Conservation (phyloP, 2,329 filamentous ascomycete genomes). For the Botryotinia convoluta region DNA sequence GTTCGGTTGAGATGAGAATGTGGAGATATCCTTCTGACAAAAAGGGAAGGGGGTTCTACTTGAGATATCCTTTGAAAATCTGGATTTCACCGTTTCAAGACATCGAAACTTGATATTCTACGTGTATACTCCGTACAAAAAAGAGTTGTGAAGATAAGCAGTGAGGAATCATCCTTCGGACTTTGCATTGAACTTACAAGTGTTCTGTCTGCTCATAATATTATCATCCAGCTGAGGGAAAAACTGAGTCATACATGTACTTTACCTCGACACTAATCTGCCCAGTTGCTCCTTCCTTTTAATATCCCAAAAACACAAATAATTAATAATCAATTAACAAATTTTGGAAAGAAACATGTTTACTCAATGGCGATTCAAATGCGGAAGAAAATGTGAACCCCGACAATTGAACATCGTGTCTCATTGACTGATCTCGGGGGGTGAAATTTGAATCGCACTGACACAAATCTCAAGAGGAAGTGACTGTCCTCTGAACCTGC, state of each 20-base stretch:
- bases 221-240: background rate
- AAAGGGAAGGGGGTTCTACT: background rate
- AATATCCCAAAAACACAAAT: background rate
- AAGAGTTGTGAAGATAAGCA: background rate
- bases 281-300: background rate
- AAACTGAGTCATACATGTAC: background rate
- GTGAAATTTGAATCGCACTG: background rate
- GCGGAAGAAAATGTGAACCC: background rate
- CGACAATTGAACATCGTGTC: background rate
- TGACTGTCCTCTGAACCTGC: background rate
- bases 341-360: background rate
- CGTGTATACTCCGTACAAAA: background rate
- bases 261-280: background rate
- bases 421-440: background rate
- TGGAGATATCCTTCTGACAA: background rate
- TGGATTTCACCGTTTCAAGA: too few species aligned
- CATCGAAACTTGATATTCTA: background rate
- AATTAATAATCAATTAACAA: background rate
- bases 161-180: too few species aligned
- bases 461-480: background rate
- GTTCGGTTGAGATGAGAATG: background rate
- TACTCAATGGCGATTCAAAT: background rate
- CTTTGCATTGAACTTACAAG: background rate
- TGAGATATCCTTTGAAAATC: background rate
- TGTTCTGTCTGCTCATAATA: background rate